Evolutionary conservation across 2,329 filamentous ascomycete genomes (phyloP), one percentile per base, ranked within the genome.

Genomic region (Aspergillus tubingensis): DNA sequence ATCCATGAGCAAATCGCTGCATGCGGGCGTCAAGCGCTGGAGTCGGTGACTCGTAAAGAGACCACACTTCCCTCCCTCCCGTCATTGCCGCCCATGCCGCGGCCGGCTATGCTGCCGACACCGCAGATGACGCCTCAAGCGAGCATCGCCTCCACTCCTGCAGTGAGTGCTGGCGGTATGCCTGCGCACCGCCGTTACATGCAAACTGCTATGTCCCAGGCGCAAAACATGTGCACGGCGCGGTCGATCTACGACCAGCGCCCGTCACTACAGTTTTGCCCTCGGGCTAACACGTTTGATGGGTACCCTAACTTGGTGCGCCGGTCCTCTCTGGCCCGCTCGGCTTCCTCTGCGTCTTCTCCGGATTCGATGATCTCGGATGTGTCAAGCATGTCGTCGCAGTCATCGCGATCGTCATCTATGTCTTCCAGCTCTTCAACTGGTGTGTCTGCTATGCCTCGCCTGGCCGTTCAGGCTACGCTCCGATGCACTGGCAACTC

Each of bases 351-450:
- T 48, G 74, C 74, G 19, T 83, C 81, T 8, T 85, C 82, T 47
- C 86, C 86, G n/a, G 85, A 87, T 64, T 88, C 86, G 36, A 85
- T 87, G 82, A 74, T 87, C 38, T 87, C 85, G 27, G 86, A 88
- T 70, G 80, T 80, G 57, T 85, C 83, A 38, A 81, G 81, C 13
- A 77, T 85, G 61, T 84, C 83, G 57, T 85, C 74, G 65, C 78
- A 77, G 66, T 77, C 73, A 72, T 85, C 83, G 76, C 82, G 84
- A 72, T 85, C 79, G 17, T 80, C 77, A 5, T 80, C 78, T 3
- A 75, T 80, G 51, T 80, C 78, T 5, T 80, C 79, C n/a, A 76
- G 68, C 55, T 70, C 76, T 15, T 79, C 76, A 19, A 23, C 49
- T 7, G 68, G 67, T 62, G 70, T 67, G 54, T 63, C 68, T 43